Percentiles rank a stretch among this genome's conserved stretches.
Conservation (phyloP, 2,329 filamentous ascomycete species). For the Pseudogymnoascus sp. region DNA sequence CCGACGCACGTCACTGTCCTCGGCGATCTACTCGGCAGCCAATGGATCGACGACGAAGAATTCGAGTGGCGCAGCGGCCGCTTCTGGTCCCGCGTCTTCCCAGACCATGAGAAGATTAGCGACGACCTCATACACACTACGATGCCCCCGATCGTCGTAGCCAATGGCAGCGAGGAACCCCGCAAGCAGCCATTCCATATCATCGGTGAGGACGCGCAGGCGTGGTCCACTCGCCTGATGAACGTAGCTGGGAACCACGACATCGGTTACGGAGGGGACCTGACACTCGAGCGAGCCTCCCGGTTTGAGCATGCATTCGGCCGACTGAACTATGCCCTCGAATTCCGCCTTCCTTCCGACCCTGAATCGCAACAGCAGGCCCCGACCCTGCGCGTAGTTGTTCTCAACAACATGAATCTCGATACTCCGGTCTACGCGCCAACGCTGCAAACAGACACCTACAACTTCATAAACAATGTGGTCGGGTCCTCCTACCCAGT, state of each 20-base stretch:
- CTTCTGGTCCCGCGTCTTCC: constrained; percentile 77
- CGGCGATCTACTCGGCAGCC: constrained; percentile 86
- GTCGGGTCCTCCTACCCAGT: constrained; percentile 58
- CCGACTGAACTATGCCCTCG: constrained; percentile 81
- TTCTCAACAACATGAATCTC: constrained; percentile 89
- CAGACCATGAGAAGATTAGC: constrained; percentile 56
- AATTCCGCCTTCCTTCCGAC: constrained; percentile 54
- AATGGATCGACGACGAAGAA: constrained; percentile 85
- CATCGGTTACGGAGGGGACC: constrained; percentile 89
- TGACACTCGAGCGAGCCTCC: constrained; percentile 65
- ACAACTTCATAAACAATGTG: constrained; percentile 65
- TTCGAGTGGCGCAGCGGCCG: constrained; percentile 66
- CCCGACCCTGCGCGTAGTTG: constrained; percentile 72
- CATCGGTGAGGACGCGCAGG: constrained; percentile 36
- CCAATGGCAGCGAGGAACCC: constrained; percentile 36
- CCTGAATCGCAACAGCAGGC: constrained; percentile 38
- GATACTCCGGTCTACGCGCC: constrained; percentile 69
- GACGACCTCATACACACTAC: constrained; percentile 41
- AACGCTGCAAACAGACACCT: constrained; percentile 67
- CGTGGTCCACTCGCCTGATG: constrained; percentile 72
- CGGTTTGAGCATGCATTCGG: constrained; percentile 84
- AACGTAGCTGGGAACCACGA: constrained; percentile 95
- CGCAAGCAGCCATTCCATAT: constrained; percentile 21
- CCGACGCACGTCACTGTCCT: constrained; percentile 86
- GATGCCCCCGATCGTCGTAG: constrained; percentile 29